These are phyloP conservation scores for Tolypocladium guangdongense DNA, from an alignment of 2,329 filamentous ascomycete genomes.

Conservation along the genomic window DNA sequence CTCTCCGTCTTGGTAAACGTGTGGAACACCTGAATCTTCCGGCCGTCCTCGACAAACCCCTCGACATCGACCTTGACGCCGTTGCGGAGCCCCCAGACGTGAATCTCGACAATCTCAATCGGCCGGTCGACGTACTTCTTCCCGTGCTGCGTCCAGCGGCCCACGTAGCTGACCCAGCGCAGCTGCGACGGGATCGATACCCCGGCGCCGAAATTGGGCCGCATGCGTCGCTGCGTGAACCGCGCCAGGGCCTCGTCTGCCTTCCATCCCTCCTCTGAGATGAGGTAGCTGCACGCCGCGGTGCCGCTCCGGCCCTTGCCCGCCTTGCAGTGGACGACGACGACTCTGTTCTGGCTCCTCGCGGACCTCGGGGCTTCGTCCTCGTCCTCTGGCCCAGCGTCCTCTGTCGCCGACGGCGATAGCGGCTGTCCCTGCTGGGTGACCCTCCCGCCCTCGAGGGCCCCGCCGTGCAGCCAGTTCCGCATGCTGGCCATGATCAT, in stretches of 20 bases:
- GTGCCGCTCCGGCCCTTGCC: constrained; percentile 92
- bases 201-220: constrained; percentile 75
- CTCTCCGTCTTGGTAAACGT: constrained; percentile 67
- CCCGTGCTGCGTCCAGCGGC: constrained; percentile 64
- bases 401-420: not conserved
- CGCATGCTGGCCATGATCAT: constrained; percentile 87
- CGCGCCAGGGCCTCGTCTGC: constrained; percentile 40
- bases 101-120: constrained; percentile 78
- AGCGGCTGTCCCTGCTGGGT: constrained; percentile 7
- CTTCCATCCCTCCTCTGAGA: constrained; percentile 65
- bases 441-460: constrained; percentile 17
- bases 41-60: constrained; percentile 80
- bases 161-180: constrained; percentile 78
- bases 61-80: constrained; percentile 82
- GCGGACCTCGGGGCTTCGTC: constrained; percentile 2
- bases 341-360: constrained; percentile 46
- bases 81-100: constrained; percentile 78
- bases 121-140: constrained; percentile 76
- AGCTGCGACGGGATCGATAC: constrained; percentile 90
- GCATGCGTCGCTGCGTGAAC: constrained; percentile 77
- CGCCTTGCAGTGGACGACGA: constrained; percentile 93
- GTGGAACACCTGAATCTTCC: constrained; percentile 73
- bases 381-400: not conserved
- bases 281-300: constrained; percentile 77
- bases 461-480: constrained; percentile 61